A percentile compares a stretch with the other conserved stretches of the same genome.
phyloP scores from a whole-genome alignment of 2,329 filamentous ascomycete genomes.

The Geoglossum cookeanum region DNA sequence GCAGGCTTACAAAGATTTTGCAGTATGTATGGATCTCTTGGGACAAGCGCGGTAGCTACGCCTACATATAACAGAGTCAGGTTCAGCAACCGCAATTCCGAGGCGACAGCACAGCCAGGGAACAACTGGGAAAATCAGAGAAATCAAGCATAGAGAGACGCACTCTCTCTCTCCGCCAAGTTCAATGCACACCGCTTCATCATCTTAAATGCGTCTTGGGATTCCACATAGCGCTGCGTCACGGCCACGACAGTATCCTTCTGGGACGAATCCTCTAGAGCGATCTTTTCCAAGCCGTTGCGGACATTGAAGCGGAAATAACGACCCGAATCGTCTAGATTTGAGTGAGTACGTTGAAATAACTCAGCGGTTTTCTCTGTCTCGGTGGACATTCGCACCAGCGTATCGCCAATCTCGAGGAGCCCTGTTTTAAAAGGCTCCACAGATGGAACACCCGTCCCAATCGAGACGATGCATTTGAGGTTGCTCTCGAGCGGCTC shows the following conservation, averaged over 20 bases:
- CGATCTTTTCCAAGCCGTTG: neutral
- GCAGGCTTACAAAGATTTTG: too few relatives aligned
- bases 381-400: slow-evolving; percentile 15
- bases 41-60: too few relatives aligned
- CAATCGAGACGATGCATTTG: slow-evolving; percentile 17
- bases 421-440: slow-evolving; percentile 2
- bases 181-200: neutral
- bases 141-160: neutral
- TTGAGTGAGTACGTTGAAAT: neutral
- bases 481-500: slow-evolving; percentile 15
- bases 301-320: neutral
- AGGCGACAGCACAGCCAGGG: too few relatives aligned
- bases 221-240: neutral
- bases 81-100: too few relatives aligned
- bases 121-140: too few relatives aligned
- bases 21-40: too few relatives aligned
- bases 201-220: neutral
- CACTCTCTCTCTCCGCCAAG: neutral
- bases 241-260: neutral
- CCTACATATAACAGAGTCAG: too few relatives aligned
- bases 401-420: slow-evolving; percentile 12
- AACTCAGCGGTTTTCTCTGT: slow-evolving; percentile 15
- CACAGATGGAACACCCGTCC: slow-evolving; percentile 13
- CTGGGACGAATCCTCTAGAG: neutral
- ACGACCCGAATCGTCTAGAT: neutral